phyloP scores from a whole-genome alignment of 371 early-diverging fungal genomes.

The Amoeboaphelidium protococcarum region DNA sequence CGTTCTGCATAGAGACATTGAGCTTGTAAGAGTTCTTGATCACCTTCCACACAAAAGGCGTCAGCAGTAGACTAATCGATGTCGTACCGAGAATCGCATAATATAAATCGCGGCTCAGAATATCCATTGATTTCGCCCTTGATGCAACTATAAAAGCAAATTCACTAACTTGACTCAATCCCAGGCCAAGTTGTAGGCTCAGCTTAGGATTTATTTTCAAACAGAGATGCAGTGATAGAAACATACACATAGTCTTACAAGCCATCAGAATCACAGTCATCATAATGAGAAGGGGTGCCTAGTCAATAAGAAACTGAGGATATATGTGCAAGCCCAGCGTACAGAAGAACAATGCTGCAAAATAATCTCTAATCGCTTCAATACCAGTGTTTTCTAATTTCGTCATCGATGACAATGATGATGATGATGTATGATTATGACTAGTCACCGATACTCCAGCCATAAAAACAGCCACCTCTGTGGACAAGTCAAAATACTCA shows the following conservation, averaged over 20 bases:
- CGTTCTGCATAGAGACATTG: too few species aligned
- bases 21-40: too few species aligned
- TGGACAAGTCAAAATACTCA: constrained; percentile 17
- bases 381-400: too few species aligned
- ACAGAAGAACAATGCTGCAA: constrained; percentile 30
- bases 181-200: constrained; percentile 20
- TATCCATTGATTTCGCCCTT: constrained; percentile 17
- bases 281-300: constrained; percentile 18
- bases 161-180: constrained; percentile 28
- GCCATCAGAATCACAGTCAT: constrained; percentile 20
- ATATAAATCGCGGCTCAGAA: constrained; percentile 18
- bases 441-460: constrained; percentile 26
- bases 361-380: constrained; percentile 26
- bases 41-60: constrained; percentile 25
- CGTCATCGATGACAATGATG: constrained; percentile 5
- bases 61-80: constrained; percentile 21
- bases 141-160: constrained; percentile 30
- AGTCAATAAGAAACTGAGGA: constrained; percentile 23
- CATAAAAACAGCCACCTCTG: constrained; percentile 31
- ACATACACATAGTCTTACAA: constrained; percentile 19
- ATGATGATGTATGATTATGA: constrained; percentile 14
- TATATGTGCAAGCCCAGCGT: constrained; percentile 33
- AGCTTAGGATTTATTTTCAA: constrained; percentile 14
- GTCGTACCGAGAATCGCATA: constrained; percentile 26
- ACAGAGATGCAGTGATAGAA: constrained; percentile 10